phyloP scores from a whole-genome alignment of 306 rosid species.

The Dryas octopetala region DNA sequence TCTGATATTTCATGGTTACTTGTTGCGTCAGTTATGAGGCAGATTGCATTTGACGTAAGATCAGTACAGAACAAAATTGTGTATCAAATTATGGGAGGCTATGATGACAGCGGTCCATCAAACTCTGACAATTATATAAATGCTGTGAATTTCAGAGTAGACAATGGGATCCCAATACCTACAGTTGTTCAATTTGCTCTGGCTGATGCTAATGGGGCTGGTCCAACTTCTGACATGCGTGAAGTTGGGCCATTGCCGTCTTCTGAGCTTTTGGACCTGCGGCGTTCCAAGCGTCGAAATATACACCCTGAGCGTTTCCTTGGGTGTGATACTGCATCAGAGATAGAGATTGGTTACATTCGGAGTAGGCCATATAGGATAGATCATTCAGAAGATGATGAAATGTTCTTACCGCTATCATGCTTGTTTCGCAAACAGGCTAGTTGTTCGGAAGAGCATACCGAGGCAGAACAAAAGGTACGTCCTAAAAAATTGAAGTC shows the following conservation, averaged over 20 bases:
- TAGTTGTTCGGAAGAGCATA: slow-evolving; percentile 19
- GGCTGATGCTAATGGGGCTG: slow-evolving; percentile 22
- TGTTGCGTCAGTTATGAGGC: slow-evolving; percentile 59
- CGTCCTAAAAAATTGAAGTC: slow-evolving; percentile 15
- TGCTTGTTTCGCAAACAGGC: slow-evolving; percentile 37
- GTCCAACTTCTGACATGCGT: slow-evolving; percentile 17
- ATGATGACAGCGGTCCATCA: slow-evolving; percentile 22
- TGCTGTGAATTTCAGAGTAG: slow-evolving; percentile 55
- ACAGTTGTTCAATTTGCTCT: slow-evolving; percentile 43
- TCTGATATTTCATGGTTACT: slow-evolving; percentile 77
- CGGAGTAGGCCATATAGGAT: slow-evolving; percentile 54
- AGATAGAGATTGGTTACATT: slow-evolving; percentile 56
- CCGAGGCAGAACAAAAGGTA: slow-evolving; percentile 19
- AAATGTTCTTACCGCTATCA: slow-evolving; percentile 58
- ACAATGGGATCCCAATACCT: slow-evolving; percentile 48
- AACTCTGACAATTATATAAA: slow-evolving; percentile 32
- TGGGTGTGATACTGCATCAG: slow-evolving; percentile 51
- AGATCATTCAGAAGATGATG: slow-evolving; percentile 50
- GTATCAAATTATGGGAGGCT: slow-evolving; percentile 58
- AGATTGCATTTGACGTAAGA: slow-evolving; percentile 57
- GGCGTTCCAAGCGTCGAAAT: slow-evolving; percentile 87
- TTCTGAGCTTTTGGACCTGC: slow-evolving; percentile 43
- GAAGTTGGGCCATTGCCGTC: slow-evolving; percentile 36
- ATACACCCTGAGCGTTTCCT: slow-evolving; percentile 84
- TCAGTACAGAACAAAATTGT: slow-evolving; percentile 63